Evolutionary conservation across 495 filamentous ascomycete species (phyloP).

Genomic region (Annulohypoxylon nitens): DNA sequence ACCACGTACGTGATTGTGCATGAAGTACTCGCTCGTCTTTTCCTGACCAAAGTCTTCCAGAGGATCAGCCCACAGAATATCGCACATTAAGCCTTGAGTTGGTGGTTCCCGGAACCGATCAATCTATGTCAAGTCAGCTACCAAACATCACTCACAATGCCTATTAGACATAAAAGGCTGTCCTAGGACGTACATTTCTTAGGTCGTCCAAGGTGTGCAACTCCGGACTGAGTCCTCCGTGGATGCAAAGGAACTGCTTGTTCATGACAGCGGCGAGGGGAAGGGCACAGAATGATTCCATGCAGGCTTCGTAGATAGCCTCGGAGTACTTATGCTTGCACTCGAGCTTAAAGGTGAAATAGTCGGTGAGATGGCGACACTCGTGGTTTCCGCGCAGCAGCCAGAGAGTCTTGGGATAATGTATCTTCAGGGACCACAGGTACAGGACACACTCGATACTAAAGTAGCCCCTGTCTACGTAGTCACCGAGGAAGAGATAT

Average conservation of each 20-base stretch:
- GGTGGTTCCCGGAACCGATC: constrained; percentile 98
- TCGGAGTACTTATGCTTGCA: constrained; percentile 99
- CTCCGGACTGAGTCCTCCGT: constrained; percentile 95
- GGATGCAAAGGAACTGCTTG: constrained; percentile 99
- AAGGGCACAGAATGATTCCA: constrained; percentile 95
- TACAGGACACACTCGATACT: constrained; percentile 99
- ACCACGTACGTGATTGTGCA: constrained; percentile 97
- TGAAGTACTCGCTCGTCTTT: constrained; percentile 95
- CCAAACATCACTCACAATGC: constrained; percentile 18
- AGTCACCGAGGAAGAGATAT: constrained; percentile 97
- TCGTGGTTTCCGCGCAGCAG: constrained; percentile 97
- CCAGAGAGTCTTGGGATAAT: constrained; percentile 98
- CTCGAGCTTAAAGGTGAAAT: constrained; percentile 99
- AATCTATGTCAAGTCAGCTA: constrained; percentile 69
- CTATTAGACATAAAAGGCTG: neutral
- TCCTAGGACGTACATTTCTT: constrained; percentile 73
- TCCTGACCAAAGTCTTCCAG: constrained; percentile 99
- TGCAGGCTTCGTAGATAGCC: constrained; percentile 95
- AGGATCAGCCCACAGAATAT: constrained; percentile 98
- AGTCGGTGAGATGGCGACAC: constrained; percentile 97
- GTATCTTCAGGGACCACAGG: constrained; percentile 98
- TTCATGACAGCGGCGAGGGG: constrained; percentile 99
- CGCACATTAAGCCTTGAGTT: constrained; percentile 98
- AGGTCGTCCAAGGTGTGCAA: constrained; percentile 95
- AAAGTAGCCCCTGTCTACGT: constrained; percentile 98